Evolutionary conservation across 176 grass and related monocot species (phyloP), one percentile per base, ranked within the genome.

Genomic region (Poa annua): DNA sequence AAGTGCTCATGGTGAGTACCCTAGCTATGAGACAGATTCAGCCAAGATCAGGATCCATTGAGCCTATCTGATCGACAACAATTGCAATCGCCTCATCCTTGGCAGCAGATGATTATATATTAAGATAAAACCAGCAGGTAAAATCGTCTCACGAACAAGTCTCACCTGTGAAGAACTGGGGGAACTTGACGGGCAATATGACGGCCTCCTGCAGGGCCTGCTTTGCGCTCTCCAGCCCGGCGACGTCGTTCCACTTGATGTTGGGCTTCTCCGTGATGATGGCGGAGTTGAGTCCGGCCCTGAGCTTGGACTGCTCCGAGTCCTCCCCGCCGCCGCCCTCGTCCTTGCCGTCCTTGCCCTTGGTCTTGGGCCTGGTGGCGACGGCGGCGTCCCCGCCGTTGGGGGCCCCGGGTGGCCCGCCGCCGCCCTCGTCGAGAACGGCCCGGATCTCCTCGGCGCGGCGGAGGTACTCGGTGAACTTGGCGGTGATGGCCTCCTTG

Each of bases 231-330:
- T 99, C 97, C 0, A 99, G 81, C 0, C 97, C 97, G 0, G 97
- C 97, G 17, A 99, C 93, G 79, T 99, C 93, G 77, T 96, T 99
- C 96, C 96, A 99, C 93, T 99, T 98, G 52, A 98, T 81, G 77
- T 98, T 95, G 4, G 96, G 93, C 79, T 96, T 99, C 91, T 99
- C 96, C 17, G 90, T 96, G 39, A 96, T 92, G 77, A 99, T 99
- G 15, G 96, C 96, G 8, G 96, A 96, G 84, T 91, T 93, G 32
- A 99, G 88, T 7, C 91, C 96, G 0, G 96, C 89, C 84, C 93
- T 81, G 10, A 94, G 91, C 88, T 99, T 99, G 6, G 96, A 82
- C 68, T 92, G 92, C 88, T 99, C 96, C 0, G 96, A 88, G 59
- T 99, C 96, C 34, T 99, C 96, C 34, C 92, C 95, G 2, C 87